These are phyloP conservation scores for Strigomonas culicis DNA, from an alignment of 208 protist species.

Conservation along the genomic window DNA sequence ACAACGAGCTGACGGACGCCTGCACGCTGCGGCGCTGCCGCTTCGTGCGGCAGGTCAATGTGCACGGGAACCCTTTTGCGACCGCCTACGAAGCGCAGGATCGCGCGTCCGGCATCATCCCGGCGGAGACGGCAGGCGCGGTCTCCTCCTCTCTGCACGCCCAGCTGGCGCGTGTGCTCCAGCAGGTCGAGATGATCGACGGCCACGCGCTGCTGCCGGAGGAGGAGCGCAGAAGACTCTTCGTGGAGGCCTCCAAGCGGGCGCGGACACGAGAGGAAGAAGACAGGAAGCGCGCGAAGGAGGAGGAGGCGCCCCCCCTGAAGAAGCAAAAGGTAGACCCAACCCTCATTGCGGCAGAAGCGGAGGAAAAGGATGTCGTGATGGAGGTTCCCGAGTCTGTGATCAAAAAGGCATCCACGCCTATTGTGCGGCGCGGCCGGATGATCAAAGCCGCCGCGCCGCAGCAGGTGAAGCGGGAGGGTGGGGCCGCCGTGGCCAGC, in stretches of 20 bases:
- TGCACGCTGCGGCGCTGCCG: conserved; percentile 70
- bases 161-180: conserved; percentile 26
- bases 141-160: conserved; percentile 27
- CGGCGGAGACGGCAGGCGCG: neutral
- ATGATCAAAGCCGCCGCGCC: neutral
- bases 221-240: too few relatives aligned
- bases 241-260: conserved; percentile 14
- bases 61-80: conserved; percentile 68
- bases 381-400: neutral
- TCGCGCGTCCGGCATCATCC: neutral
- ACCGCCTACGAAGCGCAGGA: conserved; percentile 19
- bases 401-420: neutral
- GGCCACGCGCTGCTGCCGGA: conserved; percentile 26
- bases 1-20: conserved; percentile 50
- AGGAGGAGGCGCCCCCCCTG: neutral
- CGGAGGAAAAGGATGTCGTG: conserved; percentile 14
- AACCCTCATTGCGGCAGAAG: neutral
- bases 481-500: conserved; percentile 10
- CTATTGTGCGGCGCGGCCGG: conserved; percentile 3
- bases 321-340: neutral
- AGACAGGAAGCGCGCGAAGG: neutral
- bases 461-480: conserved; percentile 7
- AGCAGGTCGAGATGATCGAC: conserved; percentile 38
- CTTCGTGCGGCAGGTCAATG: conserved; percentile 59
- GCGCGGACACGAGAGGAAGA: neutral